Evolutionary conservation across 345 rosid genomes (phyloP), one percentile per base, ranked within the genome.

Genomic region (Mallotus nudiflorus): DNA sequence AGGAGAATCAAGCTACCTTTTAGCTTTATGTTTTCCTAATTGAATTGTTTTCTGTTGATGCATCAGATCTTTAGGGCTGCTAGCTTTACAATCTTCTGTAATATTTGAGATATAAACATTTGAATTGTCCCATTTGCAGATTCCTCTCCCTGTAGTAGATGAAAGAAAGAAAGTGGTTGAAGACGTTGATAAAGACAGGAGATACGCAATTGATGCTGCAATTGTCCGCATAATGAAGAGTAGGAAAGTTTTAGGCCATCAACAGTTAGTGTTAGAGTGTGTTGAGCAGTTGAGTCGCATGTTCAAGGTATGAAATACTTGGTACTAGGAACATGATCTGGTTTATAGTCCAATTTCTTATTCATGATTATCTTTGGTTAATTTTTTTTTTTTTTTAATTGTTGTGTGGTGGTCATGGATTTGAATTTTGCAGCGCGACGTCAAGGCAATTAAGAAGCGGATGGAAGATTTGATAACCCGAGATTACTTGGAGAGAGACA

Each of bases 211-310:
- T 69, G 99, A 96, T 81, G 99, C 99, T 58, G 97, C 99, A 18
- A 84, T 96, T 58, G 99, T 96, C 19, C 91, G 99, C 48, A 96
- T 96, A 70, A 96, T 96, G 99, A 96, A 96, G 89, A 85, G 95
- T 53, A 76, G 98, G 73, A 92, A 92, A 66, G 85, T 88, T 22
- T 73, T 91, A 86, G 89, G 90, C 50, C 93, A 92, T 78, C 98
- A 89, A 66, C 98, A 88, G 25, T 75, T 96, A 50, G 95, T 92
- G 33, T 80, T 79, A 10, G 98, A 91, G 83, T 92, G 98, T 68
- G 97, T 96, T 2, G 97, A 89, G 84, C 98, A 91, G 72, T 73
- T 96, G 72, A 92, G 89, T 77, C 91, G 95, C 70, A 92, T 87
- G 99, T 92, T 96, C 81, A 96, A 92, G 97, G 99, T 91, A 79